Evolutionary conservation across 169 alveolate species (phyloP).

Genomic region (Theileria parva): DNA sequence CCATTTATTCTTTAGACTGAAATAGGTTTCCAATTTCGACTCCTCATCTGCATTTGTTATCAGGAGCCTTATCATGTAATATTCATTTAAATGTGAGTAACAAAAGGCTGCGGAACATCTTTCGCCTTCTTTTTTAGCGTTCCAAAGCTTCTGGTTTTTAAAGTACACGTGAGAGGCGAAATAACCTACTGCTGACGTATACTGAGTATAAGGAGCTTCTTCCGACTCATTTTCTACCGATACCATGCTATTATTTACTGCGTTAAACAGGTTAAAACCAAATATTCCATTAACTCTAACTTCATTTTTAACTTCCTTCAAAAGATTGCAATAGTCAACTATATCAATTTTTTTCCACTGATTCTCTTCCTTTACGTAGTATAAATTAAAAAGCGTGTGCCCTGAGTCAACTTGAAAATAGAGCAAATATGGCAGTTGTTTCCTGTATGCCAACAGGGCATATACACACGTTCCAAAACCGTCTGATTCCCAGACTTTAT

Average conservation of each 20-base stretch:
- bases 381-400: background rate
- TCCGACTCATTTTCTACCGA: background rate
- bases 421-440: conserved; percentile 7
- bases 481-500: conserved; percentile 6
- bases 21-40: background rate
- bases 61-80: conserved; percentile 12
- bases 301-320: background rate
- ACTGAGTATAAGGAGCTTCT: background rate
- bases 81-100: background rate
- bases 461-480: background rate
- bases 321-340: background rate
- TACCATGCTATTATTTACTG: background rate
- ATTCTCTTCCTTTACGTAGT: background rate
- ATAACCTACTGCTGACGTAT: background rate
- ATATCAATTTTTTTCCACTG: background rate
- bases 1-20: background rate
- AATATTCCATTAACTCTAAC: background rate
- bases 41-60: background rate
- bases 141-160: background rate
- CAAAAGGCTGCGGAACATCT: conserved; percentile 4
- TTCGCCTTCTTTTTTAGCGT: background rate
- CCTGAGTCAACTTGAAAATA: conserved; percentile 1
- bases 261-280: background rate
- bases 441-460: background rate
- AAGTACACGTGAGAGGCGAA: background rate